Percentiles rank a stretch among this genome's conserved stretches.
These are phyloP conservation scores for Chalciporus chontae DNA, from an alignment of 768 basidiomycete genomes.

Conservation along the genomic window DNA sequence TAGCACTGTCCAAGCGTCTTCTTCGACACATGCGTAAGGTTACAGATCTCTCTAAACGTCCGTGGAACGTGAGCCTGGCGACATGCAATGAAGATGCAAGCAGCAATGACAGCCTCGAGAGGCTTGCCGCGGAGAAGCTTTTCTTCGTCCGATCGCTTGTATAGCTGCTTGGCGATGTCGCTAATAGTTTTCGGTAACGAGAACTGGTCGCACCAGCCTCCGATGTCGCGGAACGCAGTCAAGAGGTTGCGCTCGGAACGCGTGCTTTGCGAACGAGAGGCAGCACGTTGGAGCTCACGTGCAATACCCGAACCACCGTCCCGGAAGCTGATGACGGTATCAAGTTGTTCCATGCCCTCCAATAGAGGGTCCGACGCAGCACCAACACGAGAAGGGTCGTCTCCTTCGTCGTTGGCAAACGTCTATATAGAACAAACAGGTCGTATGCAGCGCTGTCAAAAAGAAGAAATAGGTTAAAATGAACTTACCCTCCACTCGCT, in stretches of 20 bases:
- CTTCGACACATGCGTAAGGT: constrained; percentile 90
- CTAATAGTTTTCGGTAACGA: constrained; percentile 90
- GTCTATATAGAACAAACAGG: constrained; percentile 53
- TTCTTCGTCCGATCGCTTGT: constrained; percentile 96
- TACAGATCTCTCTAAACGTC: constrained; percentile 94
- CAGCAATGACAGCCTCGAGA: constrained; percentile 90
- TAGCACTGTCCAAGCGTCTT: constrained; percentile 94
- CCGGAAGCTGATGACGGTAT: constrained; percentile 92
- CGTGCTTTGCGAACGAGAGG: constrained; percentile 72
- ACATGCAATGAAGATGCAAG: constrained; percentile 97
- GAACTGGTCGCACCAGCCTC: constrained; percentile 93
- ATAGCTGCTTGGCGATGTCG: constrained; percentile 95
- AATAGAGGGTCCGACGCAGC: constrained; percentile 90
- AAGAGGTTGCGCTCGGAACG: constrained; percentile 84
- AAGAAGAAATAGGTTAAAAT: constrained; percentile 10
- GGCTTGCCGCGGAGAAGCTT: constrained; percentile 89
- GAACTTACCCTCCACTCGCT: constrained; percentile 93
- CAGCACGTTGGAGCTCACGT: constrained; percentile 88
- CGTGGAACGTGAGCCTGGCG: constrained; percentile 93
- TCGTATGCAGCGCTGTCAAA: constrained; percentile 21
- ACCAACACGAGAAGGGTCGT: constrained; percentile 99
- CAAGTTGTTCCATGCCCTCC: constrained; percentile 92
- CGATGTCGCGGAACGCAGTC: constrained; percentile 87
- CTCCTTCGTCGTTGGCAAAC: constrained; percentile 98
- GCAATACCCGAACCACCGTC: constrained; percentile 94